These are phyloP conservation scores for Nannochloris sp. DNA, from an alignment of 139 green algal genomes.

Conservation along the genomic window DNA sequence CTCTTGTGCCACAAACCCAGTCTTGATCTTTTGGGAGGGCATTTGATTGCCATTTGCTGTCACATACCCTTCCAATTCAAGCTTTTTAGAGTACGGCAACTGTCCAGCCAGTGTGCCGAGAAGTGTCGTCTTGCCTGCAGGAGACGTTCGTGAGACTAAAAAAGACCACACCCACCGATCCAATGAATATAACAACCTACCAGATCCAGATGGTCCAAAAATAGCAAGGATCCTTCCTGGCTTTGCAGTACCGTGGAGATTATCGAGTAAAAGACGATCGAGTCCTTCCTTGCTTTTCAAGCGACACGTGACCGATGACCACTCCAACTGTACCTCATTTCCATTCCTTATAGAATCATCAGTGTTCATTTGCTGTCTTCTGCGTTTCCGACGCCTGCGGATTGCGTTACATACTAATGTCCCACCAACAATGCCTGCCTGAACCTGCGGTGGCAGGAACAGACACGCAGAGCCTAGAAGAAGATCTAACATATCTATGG, in stretches of 20 bases:
- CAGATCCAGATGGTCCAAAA: conserved; percentile 31
- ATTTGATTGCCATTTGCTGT: conserved; percentile 35
- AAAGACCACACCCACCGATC: not conserved
- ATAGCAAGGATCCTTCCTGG: conserved; percentile 38
- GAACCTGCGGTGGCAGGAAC: conserved; percentile 9
- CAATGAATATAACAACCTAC: not conserved
- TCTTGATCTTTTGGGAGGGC: not conserved
- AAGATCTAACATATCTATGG: conserved; percentile 20
- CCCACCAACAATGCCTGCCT: not conserved
- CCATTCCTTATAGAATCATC: not conserved
- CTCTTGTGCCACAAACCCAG: conserved; percentile 85
- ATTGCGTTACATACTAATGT: not conserved
- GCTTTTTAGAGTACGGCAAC: conserved; percentile 35
- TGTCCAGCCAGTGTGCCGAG: conserved; percentile 62
- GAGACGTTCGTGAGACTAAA: not conserved
- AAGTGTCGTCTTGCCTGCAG: conserved; percentile 68
- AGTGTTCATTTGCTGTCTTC: not conserved
- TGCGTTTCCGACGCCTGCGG: not conserved
- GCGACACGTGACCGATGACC: conserved; percentile 18
- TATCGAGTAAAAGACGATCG: conserved; percentile 16
- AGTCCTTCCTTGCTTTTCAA: conserved; percentile 20
- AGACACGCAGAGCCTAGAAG: conserved; percentile 27
- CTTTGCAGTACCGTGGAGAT: conserved; percentile 11
- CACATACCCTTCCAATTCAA: conserved; percentile 25
- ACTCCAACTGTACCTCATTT: conserved; percentile 24